Evolutionary conservation across 2,329 filamentous ascomycete genomes (phyloP), one percentile per base, ranked within the genome.

Genomic region (Fusarium pseudonygamai): DNA sequence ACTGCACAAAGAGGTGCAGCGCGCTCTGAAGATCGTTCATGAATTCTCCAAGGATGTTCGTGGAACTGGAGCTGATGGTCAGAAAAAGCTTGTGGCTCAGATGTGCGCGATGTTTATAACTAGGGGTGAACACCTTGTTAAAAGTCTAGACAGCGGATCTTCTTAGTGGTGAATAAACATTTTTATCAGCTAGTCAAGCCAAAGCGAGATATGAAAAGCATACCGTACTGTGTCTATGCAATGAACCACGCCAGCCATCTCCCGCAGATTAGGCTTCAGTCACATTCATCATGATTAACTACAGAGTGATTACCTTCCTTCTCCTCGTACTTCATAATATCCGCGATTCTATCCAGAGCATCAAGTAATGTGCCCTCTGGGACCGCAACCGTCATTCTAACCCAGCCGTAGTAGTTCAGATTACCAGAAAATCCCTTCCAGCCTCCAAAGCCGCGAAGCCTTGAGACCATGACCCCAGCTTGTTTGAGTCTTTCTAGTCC

Each of bases 121-220:
- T 10, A 30, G 45, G 9, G 45, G 45, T 16, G 45, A 47, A 22
- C 26, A 30, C 8, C 20, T 47, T 30, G 11, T 10, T 4, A 47
- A 47, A 14, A 15, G 18, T 10, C 26, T 46, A 14, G 12, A 20
- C 18, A 46, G 24, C 43, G 26, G 26, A 46, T 47, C 26, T n/a
- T 16, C 6, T n/a, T 47, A 47, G 20, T 12, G 20, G 20, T 16
- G 14, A 47, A 14, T 30, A 3, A 12, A n/a, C 4, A 30, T 22
- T 0, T 3, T 0, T n/a, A n/a, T 11, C 7, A 30, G 20, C 2
- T 22, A 30, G 13, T 20, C 0, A 15, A 30, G 26, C 16, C 26
- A 47, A 47, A 5, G 22, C 20, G 26, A 30, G 12, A 47, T 22
- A 47, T 5, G 14, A 3, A 4, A 14, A 13, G 3, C 2, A 30